Base-by-base conservation (phyloP, 176 grass and related monocot species). In the Zizania latifolia region DNA sequence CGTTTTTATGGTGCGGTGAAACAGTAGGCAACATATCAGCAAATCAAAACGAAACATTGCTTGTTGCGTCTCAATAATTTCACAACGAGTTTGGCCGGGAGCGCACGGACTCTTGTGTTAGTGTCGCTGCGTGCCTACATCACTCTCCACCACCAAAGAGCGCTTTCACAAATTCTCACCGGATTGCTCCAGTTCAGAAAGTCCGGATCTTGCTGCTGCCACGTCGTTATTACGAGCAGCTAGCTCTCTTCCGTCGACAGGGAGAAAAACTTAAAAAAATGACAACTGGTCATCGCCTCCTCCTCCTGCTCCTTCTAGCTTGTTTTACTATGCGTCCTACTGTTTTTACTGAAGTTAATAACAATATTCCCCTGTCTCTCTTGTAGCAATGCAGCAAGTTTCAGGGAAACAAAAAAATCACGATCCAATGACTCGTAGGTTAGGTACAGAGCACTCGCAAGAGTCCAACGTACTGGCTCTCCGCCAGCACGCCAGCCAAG, bases 361-460 rank as follows among this genome's bases (percentile, higher is more conserved):
- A 10, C 14, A 9, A 44, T 74, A 62, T 79, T 80, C n/a, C 70
- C 70, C 60, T 79, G 70, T 88, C 62, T 88, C 70, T 32, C 28
- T 15, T 69, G 29, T 0, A n/a, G 13, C 70, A 6, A 10, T 66
- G 43, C 17, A 22, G 34, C 37, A 30, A 12, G 55, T 24, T 13
- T 24, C 13, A 39, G 8, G 15, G 30, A 39, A 51, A n/a, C n/a
- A n/a, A n/a, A 26, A 14, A 40, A 55, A 23, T 70, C 15, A 8
- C 34, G 5, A 3, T 43, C 65, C 29, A 76, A 46, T 81, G 8
- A 6, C 37, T 4, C 8, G 1, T 0, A 10, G 51, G 74, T 83
- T 83, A 74, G 85, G 85, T 83, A 12, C 51, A 16, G 31, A 12
- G 0, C 32, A 9, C n/a, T 2, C 35, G n/a, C 13, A 30, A 24